These are phyloP conservation scores for Phytomonas serpens DNA, from an alignment of 208 protist genomes.

Conservation along the genomic window DNA sequence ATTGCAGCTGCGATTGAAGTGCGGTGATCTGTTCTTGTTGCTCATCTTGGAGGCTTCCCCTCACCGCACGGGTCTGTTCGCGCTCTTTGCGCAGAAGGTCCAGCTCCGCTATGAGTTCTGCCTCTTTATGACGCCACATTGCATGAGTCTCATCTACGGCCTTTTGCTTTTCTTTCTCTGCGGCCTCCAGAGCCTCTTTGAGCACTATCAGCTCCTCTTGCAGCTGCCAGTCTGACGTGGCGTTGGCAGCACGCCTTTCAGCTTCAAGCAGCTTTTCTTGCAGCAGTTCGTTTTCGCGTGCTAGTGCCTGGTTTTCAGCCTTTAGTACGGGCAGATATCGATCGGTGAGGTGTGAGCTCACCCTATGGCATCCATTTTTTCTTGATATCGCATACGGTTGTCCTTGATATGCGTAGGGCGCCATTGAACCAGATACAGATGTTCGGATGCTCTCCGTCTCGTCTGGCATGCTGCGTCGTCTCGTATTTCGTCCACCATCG, in stretches of 20 bases:
- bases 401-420: neutral
- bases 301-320: constrained; percentile 21
- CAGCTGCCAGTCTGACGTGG: constrained; percentile 16
- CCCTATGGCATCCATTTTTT: neutral
- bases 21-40: constrained; percentile 23
- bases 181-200: constrained; percentile 20
- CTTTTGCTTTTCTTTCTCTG: constrained; percentile 12
- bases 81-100: constrained; percentile 52
- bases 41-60: constrained; percentile 20
- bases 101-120: constrained; percentile 48
- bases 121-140: constrained; percentile 42
- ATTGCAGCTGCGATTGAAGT: constrained; percentile 27
- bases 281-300: constrained; percentile 41
- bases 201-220: constrained; percentile 59
- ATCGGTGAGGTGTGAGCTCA: neutral
- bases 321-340: constrained; percentile 15
- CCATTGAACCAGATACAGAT: neutral
- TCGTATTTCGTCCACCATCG: neutral
- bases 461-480: neutral
- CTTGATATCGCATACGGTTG: neutral
- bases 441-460: neutral
- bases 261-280: constrained; percentile 25
- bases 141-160: constrained; percentile 17
- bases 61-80: constrained; percentile 18
- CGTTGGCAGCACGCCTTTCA: constrained; percentile 24